Percentiles rank a stretch among this genome's conserved stretches.
Conservation (phyloP, 179 eudicot species). For the Spinacia oleracea region DNA sequence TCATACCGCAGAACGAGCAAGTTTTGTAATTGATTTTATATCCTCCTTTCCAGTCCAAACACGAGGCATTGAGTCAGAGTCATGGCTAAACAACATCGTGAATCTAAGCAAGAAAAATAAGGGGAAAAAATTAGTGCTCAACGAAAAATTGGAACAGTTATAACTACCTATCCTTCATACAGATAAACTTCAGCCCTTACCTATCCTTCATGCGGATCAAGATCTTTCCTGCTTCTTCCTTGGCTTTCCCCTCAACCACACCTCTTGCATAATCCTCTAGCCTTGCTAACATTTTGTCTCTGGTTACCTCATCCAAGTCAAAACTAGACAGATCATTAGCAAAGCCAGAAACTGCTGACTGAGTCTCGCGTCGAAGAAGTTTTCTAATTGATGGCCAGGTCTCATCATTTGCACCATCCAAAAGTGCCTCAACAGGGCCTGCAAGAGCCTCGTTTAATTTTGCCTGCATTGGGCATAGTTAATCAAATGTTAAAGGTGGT, state of each 20-base stretch:
- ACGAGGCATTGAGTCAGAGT: constrained; percentile 92
- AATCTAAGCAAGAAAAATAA: constrained; percentile 47
- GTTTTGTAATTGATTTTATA: constrained; percentile 75
- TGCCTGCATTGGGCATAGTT: constrained; percentile 39
- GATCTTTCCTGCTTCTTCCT: constrained; percentile 89
- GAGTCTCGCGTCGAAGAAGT: constrained; percentile 74
- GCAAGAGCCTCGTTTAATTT: constrained; percentile 66
- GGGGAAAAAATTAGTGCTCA: constrained; percentile 12
- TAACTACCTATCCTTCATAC: background rate
- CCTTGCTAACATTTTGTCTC: constrained; percentile 56
- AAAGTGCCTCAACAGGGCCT: constrained; percentile 89
- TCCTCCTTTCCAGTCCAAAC: constrained; percentile 97
- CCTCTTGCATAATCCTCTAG: constrained; percentile 69
- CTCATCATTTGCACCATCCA: constrained; percentile 81
- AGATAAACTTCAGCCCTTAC: constrained; percentile 32
- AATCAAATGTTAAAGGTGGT: background rate
- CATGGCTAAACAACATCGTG: constrained; percentile 73
- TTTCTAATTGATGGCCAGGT: constrained; percentile 92
- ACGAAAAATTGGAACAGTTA: background rate
- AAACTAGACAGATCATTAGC: constrained; percentile 73
- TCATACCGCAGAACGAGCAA: constrained; percentile 86
- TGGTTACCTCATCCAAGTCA: constrained; percentile 72
- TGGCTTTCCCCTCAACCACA: constrained; percentile 83
- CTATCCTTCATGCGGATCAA: constrained; percentile 92
- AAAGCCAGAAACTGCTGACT: constrained; percentile 67